Evolutionary conservation across 768 basidiomycete genomes (phyloP), one percentile per base, ranked within the genome.

Genomic region (Rhodotorula babjevae): DNA sequence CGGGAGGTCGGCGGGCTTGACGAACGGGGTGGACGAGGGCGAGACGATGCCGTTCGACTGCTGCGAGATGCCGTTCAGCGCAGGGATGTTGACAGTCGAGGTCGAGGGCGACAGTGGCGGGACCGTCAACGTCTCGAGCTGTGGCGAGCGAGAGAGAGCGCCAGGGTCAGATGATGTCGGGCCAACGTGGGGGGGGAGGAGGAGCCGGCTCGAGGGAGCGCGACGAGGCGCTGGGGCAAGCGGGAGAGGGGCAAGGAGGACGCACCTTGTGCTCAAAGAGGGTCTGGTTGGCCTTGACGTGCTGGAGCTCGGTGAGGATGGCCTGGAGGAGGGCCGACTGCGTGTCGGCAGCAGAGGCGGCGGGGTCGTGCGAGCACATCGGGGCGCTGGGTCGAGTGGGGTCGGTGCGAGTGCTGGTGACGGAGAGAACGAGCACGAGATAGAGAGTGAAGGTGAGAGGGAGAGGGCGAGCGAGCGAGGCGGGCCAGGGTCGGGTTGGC

Each of bases 301-400:
- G 49, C 52, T 70, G 61, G 0, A 78, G 68, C 49, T 78, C 75
- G 25, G 29, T 23, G 25, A 78, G 68, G 68, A 78, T 77, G n/a
- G 69, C 68, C n/a, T 59, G 50, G 33, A 77, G 73, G 40, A 77
- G 64, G 1, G 60, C 66, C 27, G 60, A 42, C 27, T 69, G 52
- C 31, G 58, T 59, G 16, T 64, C 65, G 27, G 61, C 50, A 7
- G 23, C 50, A 21, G 50, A 52, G 25, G 50, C 44, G 44, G n/a
- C 8, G 61, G 21, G 36, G 23, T 31, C 10, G 58, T 59, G 58
- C 33, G 25, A 27, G 58, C 58, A 59, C 50, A 52, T 52, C 27
- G 50, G 23, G 50, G 23, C 19, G 47, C 47, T 19, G 55, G n/a
- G 55, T 33, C 16, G 53, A 14, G 53, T 12, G 53, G 10, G n/a